Percentiles rank a stretch among this genome's conserved stretches.
These are phyloP conservation scores for Mallotus nudiflorus DNA, from an alignment of 345 rosid species.

Conservation along the genomic window DNA sequence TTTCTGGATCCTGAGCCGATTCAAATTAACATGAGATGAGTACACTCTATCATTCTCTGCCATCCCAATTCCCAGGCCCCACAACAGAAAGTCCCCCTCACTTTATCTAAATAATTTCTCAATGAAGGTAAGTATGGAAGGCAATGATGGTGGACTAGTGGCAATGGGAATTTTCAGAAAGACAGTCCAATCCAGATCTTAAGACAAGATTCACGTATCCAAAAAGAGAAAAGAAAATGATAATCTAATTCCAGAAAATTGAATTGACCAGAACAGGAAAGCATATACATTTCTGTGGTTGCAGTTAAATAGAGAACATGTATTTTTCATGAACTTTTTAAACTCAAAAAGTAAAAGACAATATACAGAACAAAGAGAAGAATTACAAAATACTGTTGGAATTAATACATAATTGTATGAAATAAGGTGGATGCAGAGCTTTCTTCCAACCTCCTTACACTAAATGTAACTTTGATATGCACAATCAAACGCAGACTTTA, in stretches of 20 bases:
- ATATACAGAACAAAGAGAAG: not conserved
- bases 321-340: not conserved
- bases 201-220: not conserved
- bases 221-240: not conserved
- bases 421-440: not conserved
- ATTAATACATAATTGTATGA: not conserved
- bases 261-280: not conserved
- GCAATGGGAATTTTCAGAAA: not conserved
- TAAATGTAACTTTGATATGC: not conserved
- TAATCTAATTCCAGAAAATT: not conserved
- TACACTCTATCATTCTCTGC: not conserved
- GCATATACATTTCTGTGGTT: not conserved
- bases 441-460: not conserved
- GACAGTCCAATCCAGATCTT: not conserved
- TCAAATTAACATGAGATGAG: slow-evolving; percentile 9
- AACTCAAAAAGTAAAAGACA: not conserved
- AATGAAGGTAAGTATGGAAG: not conserved
- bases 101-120: not conserved
- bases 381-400: not conserved
- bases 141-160: not conserved
- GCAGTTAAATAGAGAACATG: not conserved
- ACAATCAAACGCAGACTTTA: not conserved
- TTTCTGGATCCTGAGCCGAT: slow-evolving; percentile 52
- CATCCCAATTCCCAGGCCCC: not conserved
- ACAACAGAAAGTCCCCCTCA: not conserved